Evolutionary conservation across 306 rosid genomes (phyloP), one percentile per base, ranked within the genome.

Genomic region (Ormosia emarginata): DNA sequence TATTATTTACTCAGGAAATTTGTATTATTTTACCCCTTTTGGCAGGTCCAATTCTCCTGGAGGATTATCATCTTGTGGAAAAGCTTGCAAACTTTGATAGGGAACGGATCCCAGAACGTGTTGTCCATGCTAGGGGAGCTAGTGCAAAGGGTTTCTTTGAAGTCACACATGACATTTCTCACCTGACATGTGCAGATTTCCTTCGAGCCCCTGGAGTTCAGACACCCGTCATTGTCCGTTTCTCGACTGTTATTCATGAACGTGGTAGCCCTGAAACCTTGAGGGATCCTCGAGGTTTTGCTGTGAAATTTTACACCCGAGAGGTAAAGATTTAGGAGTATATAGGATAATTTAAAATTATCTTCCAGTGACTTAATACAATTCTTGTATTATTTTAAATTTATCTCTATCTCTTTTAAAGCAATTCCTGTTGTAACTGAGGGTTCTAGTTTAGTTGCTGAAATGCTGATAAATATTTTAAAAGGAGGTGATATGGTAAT

Each of bases 121-220:
- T 95, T 71, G 98, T 95, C 59, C 98, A 95, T 84, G 98, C 98
- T 5, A 93, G 98, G 87, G 98, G 98, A 79, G 98, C 98, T 34
- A 95, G 98, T 89, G 98, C 98, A 44, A 95, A 95, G 89, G 98
- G 98, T n/a, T 95, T 95, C 83, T 95, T 95, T 82, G 97, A 95
- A 91, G 98, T 91, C 84, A 95, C 98, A 70, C 98, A 95, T 77
- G 98, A 93, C 75, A 76, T 95, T 59, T 64, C 98, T 67, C 85
- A 91, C 85, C 97, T 95, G 50, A 59, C 98, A 6, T 93, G 97
- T 83, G 98, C 98, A 2, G 98, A 95, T 85, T 95, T 95, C 88
- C 98, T 95, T 49, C 91, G 98, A 15, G 94, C 93, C 61, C 97
- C 98, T 32, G 98, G 98, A 58, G 98, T 93, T 82, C 98, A 95